Base-by-base conservation (phyloP, 495 filamentous ascomycete species). In the Hypoxylon fuscum region DNA sequence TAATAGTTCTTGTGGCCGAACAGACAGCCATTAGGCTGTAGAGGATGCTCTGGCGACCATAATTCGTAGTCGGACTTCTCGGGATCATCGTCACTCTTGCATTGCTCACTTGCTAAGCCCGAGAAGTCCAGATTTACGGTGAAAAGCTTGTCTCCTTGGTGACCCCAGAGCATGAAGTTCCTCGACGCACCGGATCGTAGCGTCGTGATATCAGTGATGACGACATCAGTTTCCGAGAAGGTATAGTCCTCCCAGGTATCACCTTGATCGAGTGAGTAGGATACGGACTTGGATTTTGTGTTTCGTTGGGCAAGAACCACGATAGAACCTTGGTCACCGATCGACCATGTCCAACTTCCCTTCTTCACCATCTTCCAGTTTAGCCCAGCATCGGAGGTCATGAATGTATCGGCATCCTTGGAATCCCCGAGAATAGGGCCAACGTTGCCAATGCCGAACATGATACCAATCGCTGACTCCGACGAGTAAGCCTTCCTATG, bases 1-100 rank as follows among this genome's bases (percentile, higher is more conserved):
- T 98, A 99, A 70, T 93, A 83, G 43, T 92, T 85, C 32, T 89
- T 79, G 76, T 97, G 96, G 14, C 96, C 96, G 70, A 98, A 99
- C 3, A 99, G 79, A 72, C 96, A 99, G 45, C 91, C 83, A 48
- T 89, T 77, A 2, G 87, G 77, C 67, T 90, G 85, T 31, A 82
- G 68, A 1, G 93, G 93, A 71, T 96, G 93, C 55, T 81, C 81
- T 11, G 96, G 93, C 47, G 81, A 81, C 92, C 93, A 99, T 41
- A 94, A 75, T 45, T 89, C 81, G 77, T 96, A 98, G 58, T 87
- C 82, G n/a, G 81, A 85, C 21, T 86, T 82, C 1, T 76, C 72
- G 5, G 76, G 77, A 48, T 90, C 75, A 55, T 92, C 87, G 53
- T 92, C 82, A 9, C 90, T 72, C 48, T 83, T 74, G 78, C 95